Evolutionary conservation across 2,329 filamentous ascomycete genomes (phyloP), one percentile per base, ranked within the genome.

Genomic region (Xylariomycetidae sp.): DNA sequence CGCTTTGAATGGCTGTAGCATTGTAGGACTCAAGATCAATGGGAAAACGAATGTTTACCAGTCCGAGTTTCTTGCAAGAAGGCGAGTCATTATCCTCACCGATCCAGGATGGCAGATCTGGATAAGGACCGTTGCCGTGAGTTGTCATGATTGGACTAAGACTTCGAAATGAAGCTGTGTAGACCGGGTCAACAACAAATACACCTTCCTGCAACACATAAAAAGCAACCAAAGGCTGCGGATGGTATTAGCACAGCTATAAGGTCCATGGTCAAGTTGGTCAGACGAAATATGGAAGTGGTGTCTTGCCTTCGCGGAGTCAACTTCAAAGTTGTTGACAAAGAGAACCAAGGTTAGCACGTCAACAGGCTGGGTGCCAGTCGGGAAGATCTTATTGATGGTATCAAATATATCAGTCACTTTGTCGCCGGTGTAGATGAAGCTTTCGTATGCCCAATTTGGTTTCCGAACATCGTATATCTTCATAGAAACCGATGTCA

Each of bases 401-500:
- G 59, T 54, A 6, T 61, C 45, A 41, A 70, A 76, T 6, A 75
- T 51, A 5, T 51, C 54, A 40, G 70, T 68, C 6, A 74, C 62
- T 34, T 74, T 64, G 19, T 72, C 66, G 1, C 67, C 64, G 4
- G 55, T 62, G 40, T 67, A 74, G 15, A 62, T 55, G 20, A 72
- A 53, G 0, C 57, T 66, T 37, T 63, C 56, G n/a, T 63, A 59
- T 3, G 65, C 62, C 63, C 64, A 72, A 34, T 57, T 44, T 12
- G 30, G 37, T 48, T 61, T 35, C 34, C 55, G 48, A 13, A 61
- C 59, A 39, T 72, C 64, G 42, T 70, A 74, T 22, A 76, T 62
- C 45, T 70, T 70, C 1, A 58, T 56, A 0, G 60, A 65, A 8
- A 68, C 53, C 2, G 63, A 66, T 1, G 72, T 75, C 9, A 78